Conservation (phyloP, 2,329 filamentous ascomycete genomes). For the Fonsecaea pugnacius region DNA sequence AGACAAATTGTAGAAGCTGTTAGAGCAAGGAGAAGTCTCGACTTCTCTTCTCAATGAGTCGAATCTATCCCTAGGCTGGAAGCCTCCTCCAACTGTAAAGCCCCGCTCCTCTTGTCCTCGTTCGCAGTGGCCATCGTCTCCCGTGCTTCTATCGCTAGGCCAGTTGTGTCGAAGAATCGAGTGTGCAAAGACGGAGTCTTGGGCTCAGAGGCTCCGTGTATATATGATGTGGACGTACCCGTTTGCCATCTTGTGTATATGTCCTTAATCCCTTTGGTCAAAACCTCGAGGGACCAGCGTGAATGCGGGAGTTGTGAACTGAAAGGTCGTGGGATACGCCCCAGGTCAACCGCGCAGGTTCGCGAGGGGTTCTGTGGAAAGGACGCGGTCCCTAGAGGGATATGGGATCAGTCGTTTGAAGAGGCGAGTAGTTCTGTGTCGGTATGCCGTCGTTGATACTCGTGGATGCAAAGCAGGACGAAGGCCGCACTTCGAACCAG, state of each 20-base stretch:
- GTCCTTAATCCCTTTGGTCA: not conserved
- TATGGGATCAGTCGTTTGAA: not conserved
- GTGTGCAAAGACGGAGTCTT: not conserved
- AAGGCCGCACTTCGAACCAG: not conserved
- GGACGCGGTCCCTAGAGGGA: not conserved
- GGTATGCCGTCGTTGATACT: not conserved
- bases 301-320: not conserved
- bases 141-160: not conserved
- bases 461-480: not conserved
- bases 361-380: not conserved
- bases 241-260: conserved; percentile 47
- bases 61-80: not conserved
- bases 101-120: not conserved
- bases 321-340: not conserved
- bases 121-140: not conserved
- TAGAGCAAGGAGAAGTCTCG: not conserved
- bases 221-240: conserved; percentile 43
- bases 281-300: not conserved
- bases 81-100: not conserved
- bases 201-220: not conserved
- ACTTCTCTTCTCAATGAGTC: not conserved
- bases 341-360: not conserved
- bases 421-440: not conserved
- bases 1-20: not conserved
- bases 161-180: not conserved